Evolutionary conservation across 805 yeast genomes (phyloP).

Genomic region (Candida nitratophila): DNA sequence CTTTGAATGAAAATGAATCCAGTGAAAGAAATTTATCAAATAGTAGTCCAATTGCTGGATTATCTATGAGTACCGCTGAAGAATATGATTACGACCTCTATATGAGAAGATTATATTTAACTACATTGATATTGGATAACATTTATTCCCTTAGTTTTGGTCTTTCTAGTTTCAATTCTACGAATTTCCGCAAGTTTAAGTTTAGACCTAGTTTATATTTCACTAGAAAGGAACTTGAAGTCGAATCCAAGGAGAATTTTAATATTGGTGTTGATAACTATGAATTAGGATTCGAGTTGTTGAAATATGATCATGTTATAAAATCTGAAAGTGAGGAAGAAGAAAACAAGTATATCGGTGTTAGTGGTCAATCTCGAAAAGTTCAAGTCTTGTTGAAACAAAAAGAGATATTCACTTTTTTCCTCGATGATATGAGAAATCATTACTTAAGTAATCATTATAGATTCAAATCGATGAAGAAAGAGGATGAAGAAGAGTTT

Average conservation of each 20-base stretch:
- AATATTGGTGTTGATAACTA: background rate
- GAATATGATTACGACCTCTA: slow-evolving; percentile 12
- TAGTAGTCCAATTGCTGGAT: background rate
- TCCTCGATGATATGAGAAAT: slow-evolving; percentile 1
- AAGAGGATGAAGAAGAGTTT: slow-evolving; percentile 13
- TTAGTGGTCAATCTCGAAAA: slow-evolving; percentile 8
- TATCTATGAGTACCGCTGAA: background rate
- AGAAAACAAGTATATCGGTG: slow-evolving; percentile 9
- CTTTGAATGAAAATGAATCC: background rate
- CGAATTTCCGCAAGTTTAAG: slow-evolving; percentile 14
- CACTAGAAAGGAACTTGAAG: background rate
- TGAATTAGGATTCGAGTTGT: slow-evolving; percentile 9
- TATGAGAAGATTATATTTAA: slow-evolving; percentile 32
- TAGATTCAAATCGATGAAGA: background rate
- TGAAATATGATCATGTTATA: background rate
- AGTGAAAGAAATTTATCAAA: no score
- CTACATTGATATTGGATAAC: slow-evolving; percentile 43
- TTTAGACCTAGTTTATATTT: background rate
- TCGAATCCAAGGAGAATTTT: background rate
- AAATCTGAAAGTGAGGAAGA: slow-evolving; percentile 14
- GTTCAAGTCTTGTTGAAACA: background rate
- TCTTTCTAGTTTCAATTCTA: slow-evolving; percentile 3
- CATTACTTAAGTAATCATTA: slow-evolving; percentile 7
- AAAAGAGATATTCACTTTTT: background rate
- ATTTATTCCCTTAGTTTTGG: slow-evolving; percentile 49